These are phyloP conservation scores for Ogataea haglerorum DNA, from an alignment of 805 yeast genomes.

Conservation along the genomic window DNA sequence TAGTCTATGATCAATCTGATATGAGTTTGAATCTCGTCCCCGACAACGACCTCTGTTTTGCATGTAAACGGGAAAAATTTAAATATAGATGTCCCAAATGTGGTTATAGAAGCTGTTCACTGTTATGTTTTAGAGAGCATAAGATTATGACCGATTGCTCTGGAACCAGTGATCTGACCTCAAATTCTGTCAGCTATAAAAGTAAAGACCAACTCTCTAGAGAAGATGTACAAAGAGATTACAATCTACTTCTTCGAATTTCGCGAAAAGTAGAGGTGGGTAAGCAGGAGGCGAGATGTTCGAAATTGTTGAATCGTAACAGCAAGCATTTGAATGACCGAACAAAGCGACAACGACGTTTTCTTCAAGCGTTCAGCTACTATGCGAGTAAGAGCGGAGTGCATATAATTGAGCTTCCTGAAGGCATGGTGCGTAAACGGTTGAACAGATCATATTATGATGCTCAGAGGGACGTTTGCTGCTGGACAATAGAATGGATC, in stretches of 20 bases:
- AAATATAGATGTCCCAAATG: conserved; percentile 87
- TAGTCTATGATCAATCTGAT: too few species aligned
- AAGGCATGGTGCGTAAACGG: conserved; percentile 67
- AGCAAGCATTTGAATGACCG: not conserved
- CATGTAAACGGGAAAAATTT: conserved; percentile 40
- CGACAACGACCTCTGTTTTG: conserved; percentile 33
- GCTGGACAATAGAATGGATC: conserved; percentile 82
- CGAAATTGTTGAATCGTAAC: not conserved
- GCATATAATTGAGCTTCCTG: conserved; percentile 56
- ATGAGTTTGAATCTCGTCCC: too few species aligned
- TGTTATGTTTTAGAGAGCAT: conserved; percentile 69
- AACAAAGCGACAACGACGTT: conserved; percentile 13
- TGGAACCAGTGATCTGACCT: conserved; percentile 51
- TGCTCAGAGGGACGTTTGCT: conserved; percentile 52
- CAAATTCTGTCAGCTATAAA: conserved; percentile 49
- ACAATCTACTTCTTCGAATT: conserved; percentile 62
- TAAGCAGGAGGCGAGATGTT: conserved; percentile 45
- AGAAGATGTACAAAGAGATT: conserved; percentile 71
- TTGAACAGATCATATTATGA: conserved; percentile 71
- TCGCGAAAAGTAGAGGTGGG: conserved; percentile 60
- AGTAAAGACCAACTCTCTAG: conserved; percentile 43
- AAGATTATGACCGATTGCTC: conserved; percentile 60
- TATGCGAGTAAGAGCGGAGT: conserved; percentile 58
- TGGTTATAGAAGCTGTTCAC: conserved; percentile 58
- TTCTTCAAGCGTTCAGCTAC: not conserved